Conservation (phyloP, 1,139 yeast species). For the Arxiozyma slooffiae region DNA sequence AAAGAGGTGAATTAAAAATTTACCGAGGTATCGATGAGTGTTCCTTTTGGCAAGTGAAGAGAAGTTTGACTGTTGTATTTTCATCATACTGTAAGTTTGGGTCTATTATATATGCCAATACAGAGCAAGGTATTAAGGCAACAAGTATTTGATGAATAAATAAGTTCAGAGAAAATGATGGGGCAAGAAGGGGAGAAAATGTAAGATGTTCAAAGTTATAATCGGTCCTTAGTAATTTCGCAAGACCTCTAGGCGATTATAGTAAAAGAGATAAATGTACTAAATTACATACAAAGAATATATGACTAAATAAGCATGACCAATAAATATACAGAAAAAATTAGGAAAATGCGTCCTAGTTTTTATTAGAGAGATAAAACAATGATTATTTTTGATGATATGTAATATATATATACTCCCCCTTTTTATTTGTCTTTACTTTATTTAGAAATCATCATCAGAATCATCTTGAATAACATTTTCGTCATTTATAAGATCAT, state of each 20-base stretch:
- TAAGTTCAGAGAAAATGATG: neutral
- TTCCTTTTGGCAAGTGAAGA: constrained; percentile 29
- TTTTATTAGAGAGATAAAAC: neutral
- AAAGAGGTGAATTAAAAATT: constrained; percentile 22
- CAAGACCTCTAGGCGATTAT: no score
- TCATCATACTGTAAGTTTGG: constrained; percentile 28
- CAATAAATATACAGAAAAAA: neutral
- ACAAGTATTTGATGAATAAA: constrained; percentile 3
- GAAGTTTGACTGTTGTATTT: constrained; percentile 34
- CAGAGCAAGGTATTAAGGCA: constrained; percentile 25
- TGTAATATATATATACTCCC: no score
- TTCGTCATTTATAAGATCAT: constrained; percentile 36
- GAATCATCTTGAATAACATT: constrained; percentile 31
- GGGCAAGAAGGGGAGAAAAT: neutral
- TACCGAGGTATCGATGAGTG: constrained; percentile 21
- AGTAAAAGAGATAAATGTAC: neutral
- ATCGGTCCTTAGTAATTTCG: neutral
- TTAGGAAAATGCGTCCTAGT: neutral
- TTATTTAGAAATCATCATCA: constrained; percentile 17
- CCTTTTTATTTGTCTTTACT: no score
- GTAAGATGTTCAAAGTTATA: neutral
- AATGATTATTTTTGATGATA: neutral
- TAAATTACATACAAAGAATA: neutral
- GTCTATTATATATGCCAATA: constrained; percentile 26
- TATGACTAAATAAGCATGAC: neutral